Evolutionary conservation across 441 rosid species (phyloP), one percentile per base, ranked within the genome.

Genomic region (Geranium incanum): DNA sequence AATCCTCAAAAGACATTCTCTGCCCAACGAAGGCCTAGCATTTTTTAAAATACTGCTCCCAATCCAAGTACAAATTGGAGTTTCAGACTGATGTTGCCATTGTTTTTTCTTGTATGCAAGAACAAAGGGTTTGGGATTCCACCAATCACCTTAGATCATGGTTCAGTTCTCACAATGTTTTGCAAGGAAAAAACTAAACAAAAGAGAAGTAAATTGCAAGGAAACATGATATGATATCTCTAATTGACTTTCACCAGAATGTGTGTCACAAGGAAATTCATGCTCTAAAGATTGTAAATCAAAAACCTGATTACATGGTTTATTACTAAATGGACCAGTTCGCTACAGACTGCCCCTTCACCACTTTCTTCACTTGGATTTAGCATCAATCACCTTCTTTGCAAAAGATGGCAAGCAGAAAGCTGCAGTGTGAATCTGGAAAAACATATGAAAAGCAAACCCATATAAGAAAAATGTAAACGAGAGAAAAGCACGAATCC

Each of bases 351-450:
- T 28, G n/a, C 63, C 16, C 64, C 7, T 28, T 18, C 7, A 21
- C 7, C 16, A 4, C 8, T 69, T 74, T 63, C 50, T 36, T 82
- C 81, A 81, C 63, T 78, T 60, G 1, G 79, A 63, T 79, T 80
- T 81, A 0, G 85, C 75, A 23, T 88, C 95, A 21, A 93, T 89
- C 77, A 93, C 90, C 76, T 82, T 89, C 94, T 86, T 93, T 0
- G 97, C 98, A 67, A 93, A 93, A 1, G 97, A 82, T 1, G 98
- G 98, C 74, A 93, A 76, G 76, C 98, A 93, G 85, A 93, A 93
- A n/a, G 98, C 92, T 6, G 98, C 97, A 6, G 95, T 71, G 76
- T 93, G 98, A 76, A 93, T 85, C 98, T 93, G 86, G n/a, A 83
- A 73, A 57, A 13, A 50, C 3, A 45, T 11, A 45, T 28, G 28